A percentile compares a stretch with the other conserved stretches of the same genome.
Conservation (phyloP, 129 eudicot genomes). For the Gnaphalium uliginosum region DNA sequence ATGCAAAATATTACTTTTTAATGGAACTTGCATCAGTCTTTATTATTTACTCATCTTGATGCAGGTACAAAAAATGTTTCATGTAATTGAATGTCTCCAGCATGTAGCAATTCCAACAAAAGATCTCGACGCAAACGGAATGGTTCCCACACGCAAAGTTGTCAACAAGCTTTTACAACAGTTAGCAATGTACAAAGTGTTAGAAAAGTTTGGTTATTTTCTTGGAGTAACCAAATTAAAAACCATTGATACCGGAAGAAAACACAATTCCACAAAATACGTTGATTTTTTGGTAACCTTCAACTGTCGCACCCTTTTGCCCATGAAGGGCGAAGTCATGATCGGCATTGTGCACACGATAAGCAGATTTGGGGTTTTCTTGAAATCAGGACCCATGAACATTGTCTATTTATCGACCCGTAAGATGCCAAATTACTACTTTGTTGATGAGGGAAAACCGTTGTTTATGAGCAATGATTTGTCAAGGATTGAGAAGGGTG, state of each 20-base stretch:
- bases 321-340: constrained; percentile 58
- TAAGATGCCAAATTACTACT: constrained; percentile 63
- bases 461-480: constrained; percentile 44
- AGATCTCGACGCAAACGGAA: constrained; percentile 33
- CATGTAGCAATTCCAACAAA: constrained; percentile 35
- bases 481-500: constrained; percentile 64
- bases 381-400: constrained; percentile 71
- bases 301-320: constrained; percentile 56
- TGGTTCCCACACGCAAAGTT: constrained; percentile 36
- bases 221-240: constrained; percentile 66
- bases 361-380: constrained; percentile 41
- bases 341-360: constrained; percentile 50
- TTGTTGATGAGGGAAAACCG: constrained; percentile 40
- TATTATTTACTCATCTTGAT: constrained; percentile 5
- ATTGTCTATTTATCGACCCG: constrained; percentile 46
- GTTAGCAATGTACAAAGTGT: constrained; percentile 40
- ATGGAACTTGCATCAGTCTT: not conserved
- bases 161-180: constrained; percentile 42
- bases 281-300: constrained; percentile 46
- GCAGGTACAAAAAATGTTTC: constrained; percentile 49
- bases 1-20: not conserved
- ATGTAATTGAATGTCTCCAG: constrained; percentile 32
- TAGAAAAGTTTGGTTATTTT: constrained; percentile 51
- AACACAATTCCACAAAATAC: constrained; percentile 7
- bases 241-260: constrained; percentile 43